Evolutionary conservation across 2,329 filamentous ascomycete genomes (phyloP).

Genomic region (Ophiostoma piceae): DNA sequence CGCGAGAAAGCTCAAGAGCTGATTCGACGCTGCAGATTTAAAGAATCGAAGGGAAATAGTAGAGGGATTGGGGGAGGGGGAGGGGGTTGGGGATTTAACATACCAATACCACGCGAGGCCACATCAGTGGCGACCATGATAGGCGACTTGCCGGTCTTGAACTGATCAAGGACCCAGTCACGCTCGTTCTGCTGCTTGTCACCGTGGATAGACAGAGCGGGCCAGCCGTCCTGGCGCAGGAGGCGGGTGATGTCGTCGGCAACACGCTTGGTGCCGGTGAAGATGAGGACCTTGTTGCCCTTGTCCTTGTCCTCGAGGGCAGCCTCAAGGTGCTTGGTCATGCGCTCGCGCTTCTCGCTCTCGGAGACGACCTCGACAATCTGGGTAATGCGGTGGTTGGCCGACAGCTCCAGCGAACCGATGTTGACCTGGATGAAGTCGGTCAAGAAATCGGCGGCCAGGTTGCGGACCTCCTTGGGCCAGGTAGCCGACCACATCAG

Average conservation of each 20-base stretch:
- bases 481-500: constrained; percentile 99
- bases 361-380: constrained; percentile 94
- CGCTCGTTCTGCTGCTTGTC: constrained; percentile 99
- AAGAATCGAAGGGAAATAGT: constrained; percentile 33
- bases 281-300: constrained; percentile 95
- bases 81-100: constrained; percentile 52
- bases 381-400: constrained; percentile 97
- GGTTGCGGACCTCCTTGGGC: constrained; percentile 94
- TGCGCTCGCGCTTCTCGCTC: constrained; percentile 94
- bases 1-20: constrained; percentile 59
- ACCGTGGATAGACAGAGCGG: constrained; percentile 94
- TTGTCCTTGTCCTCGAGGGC: constrained; percentile 92
- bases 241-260: constrained; percentile 97
- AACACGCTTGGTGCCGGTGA: constrained; percentile 89
- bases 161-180: constrained; percentile 98
- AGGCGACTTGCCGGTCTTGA: constrained; percentile 98
- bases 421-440: constrained; percentile 99
- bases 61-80: constrained; percentile 32
- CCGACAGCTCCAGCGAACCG: constrained; percentile 89
- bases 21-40: constrained; percentile 20
- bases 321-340: constrained; percentile 96
- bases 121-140: constrained; percentile 99
- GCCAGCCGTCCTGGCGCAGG: constrained; percentile 96
- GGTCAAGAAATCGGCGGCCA: constrained; percentile 83
- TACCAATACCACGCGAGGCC: constrained; percentile 99